These are phyloP conservation scores for Acacia melanoxylon DNA, from an alignment of 306 rosid species.

Conservation along the genomic window DNA sequence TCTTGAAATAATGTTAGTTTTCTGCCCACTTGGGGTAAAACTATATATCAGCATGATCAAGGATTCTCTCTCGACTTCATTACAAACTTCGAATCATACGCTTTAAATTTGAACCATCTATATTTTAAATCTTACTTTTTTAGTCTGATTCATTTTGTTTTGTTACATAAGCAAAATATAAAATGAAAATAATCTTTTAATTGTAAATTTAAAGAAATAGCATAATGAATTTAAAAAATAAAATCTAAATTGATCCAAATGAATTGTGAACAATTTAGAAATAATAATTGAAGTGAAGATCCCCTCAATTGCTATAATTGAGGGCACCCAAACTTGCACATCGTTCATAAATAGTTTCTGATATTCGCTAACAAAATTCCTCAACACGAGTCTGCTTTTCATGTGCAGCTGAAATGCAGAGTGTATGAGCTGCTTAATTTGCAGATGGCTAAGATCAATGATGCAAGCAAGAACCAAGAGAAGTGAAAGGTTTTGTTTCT, in stretches of 20 bases:
- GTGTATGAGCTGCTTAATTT: slow-evolving; percentile 71
- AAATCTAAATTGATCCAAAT: neutral
- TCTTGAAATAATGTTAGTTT: neutral
- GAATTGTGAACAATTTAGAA: neutral
- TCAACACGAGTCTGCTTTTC: slow-evolving; percentile 5
- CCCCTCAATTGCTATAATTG: neutral
- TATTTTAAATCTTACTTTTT: neutral
- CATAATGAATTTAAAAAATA: neutral
- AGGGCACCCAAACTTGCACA: neutral
- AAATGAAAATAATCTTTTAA: neutral
- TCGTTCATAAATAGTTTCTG: neutral
- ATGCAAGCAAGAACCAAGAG: slow-evolving; percentile 28
- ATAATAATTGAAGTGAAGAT: neutral
- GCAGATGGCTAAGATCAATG: slow-evolving; percentile 65
- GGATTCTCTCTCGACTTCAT: neutral
- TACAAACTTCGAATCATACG: neutral
- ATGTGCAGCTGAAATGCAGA: slow-evolving; percentile 64
- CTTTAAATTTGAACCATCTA: neutral
- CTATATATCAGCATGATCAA: neutral
- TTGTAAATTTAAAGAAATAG: neutral
- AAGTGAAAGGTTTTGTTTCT: slow-evolving; percentile 15
- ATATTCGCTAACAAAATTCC: neutral
- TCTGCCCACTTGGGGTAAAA: neutral
- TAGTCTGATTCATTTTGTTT: neutral
- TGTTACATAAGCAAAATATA: neutral